phyloP scores from a whole-genome alignment of 495 filamentous ascomycete genomes.

The Neurospora cerealis region DNA sequence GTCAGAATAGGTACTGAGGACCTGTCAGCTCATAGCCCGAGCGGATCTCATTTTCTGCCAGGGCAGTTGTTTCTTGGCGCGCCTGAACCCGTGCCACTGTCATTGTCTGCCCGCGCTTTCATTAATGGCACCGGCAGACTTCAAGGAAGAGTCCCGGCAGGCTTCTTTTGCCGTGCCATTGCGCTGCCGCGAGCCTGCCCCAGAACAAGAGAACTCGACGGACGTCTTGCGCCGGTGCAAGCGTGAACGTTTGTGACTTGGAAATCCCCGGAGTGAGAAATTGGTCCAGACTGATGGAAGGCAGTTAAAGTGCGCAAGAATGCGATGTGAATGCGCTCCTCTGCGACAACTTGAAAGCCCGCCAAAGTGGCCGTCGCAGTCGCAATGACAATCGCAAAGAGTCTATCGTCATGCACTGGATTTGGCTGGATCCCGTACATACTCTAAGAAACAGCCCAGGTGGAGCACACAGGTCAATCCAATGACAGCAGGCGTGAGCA shows the following conservation, averaged over 20 bases:
- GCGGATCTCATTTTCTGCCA: neutral
- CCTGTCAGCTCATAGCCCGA: neutral
- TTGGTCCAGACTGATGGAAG: neutral
- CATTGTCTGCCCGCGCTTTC: neutral
- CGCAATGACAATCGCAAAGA: neutral
- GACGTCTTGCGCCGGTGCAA: neutral
- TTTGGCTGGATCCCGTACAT: neutral
- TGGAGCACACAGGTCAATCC: neutral
- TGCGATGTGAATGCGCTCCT: neutral
- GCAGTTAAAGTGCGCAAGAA: neutral
- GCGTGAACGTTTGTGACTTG: neutral
- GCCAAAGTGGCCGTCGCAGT: neutral
- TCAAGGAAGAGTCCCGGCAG: neutral
- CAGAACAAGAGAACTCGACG: neutral
- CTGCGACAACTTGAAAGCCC: neutral
- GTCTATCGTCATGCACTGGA: neutral
- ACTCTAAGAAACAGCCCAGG: neutral
- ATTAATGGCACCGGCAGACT: neutral
- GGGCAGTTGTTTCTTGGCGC: neutral
- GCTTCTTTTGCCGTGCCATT: neutral
- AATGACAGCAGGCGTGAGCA: neutral
- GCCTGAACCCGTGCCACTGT: neutral
- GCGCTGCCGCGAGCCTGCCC: neutral
- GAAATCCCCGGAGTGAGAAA: neutral
- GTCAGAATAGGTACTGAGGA: neutral